Evolutionary conservation across 441 rosid genomes (phyloP).

Genomic region (Populus tomentosa): DNA sequence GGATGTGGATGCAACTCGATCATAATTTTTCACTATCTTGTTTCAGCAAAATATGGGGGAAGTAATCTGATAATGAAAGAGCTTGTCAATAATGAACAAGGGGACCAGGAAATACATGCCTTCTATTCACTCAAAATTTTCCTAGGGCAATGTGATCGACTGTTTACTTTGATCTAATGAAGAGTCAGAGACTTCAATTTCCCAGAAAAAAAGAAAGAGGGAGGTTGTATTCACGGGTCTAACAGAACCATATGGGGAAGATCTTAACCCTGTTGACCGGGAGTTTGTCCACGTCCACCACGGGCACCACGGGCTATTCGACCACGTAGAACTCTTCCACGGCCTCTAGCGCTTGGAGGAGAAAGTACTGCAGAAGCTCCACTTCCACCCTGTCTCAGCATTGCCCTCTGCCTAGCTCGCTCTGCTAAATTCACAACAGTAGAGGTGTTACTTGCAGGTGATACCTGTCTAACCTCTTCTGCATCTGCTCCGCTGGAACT

Average conservation of each 20-base stretch:
- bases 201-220: no score
- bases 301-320: conserved; percentile 31
- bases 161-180: no score
- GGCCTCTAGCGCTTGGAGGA: conserved; percentile 33
- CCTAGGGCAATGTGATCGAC: no score
- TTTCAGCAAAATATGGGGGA: background rate
- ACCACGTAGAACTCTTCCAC: conserved; percentile 48
- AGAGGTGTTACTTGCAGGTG: conserved; percentile 42
- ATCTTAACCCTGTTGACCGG: conserved; percentile 26
- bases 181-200: no score
- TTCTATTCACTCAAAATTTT: no score
- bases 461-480: conserved; percentile 52
- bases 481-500: conserved; percentile 37
- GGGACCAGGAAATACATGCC: background rate
- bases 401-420: conserved; percentile 59
- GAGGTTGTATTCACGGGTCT: background rate
- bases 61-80: background rate
- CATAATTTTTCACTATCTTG: background rate
- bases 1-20: background rate
- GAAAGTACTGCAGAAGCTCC: conserved; percentile 30
- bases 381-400: conserved; percentile 56
- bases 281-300: conserved; percentile 29
- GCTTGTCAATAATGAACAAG: background rate
- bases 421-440: conserved; percentile 46
- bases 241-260: background rate